Evolutionary conservation across 495 filamentous ascomycete genomes (phyloP).

Genomic region (Aspergillus cavernicola): DNA sequence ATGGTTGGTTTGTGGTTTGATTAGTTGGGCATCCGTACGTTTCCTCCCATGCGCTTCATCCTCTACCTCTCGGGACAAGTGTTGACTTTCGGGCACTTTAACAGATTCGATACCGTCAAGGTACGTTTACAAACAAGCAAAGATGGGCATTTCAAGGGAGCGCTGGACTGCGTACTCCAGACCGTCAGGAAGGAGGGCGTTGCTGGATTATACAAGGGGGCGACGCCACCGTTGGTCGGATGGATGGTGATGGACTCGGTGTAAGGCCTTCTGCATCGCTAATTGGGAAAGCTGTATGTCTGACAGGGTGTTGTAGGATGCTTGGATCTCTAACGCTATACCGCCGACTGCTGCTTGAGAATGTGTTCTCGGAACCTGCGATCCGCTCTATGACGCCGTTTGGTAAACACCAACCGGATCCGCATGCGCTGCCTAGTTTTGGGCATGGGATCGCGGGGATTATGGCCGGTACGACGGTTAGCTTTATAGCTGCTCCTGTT

Average conservation of each 20-base stretch:
- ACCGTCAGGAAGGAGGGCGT: slow-evolving; percentile 79
- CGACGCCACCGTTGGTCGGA: slow-evolving; percentile 83
- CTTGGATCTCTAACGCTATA: slow-evolving; percentile 88
- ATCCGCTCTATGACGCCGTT: slow-evolving; percentile 37
- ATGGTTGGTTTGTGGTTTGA: neutral
- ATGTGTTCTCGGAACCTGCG: slow-evolving; percentile 65
- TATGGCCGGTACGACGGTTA: slow-evolving; percentile 83
- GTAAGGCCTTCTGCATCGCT: slow-evolving; percentile 29
- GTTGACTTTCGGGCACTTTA: slow-evolving; percentile 7
- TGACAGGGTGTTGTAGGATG: slow-evolving; percentile 52
- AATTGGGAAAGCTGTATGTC: neutral
- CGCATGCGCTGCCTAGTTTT: slow-evolving; percentile 59
- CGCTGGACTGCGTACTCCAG: slow-evolving; percentile 78
- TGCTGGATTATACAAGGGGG: slow-evolving; percentile 79
- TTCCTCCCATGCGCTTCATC: neutral
- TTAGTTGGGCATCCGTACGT: slow-evolving; percentile 66
- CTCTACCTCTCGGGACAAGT: neutral
- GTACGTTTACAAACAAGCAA: slow-evolving; percentile 90
- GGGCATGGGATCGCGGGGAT: slow-evolving; percentile 86
- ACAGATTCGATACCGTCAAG: slow-evolving; percentile 89
- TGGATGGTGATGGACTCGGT: slow-evolving; percentile 99
- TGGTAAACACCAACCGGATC: slow-evolving; percentile 26
- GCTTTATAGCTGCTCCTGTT: slow-evolving; percentile 87
- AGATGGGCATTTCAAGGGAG: slow-evolving; percentile 72
- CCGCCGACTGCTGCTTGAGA: slow-evolving; percentile 70